A percentile compares a stretch with the other conserved stretches of the same genome.
These are phyloP conservation scores for Hanseniaspora uvarum DNA, from an alignment of 1,139 yeast genomes.

Conservation along the genomic window DNA sequence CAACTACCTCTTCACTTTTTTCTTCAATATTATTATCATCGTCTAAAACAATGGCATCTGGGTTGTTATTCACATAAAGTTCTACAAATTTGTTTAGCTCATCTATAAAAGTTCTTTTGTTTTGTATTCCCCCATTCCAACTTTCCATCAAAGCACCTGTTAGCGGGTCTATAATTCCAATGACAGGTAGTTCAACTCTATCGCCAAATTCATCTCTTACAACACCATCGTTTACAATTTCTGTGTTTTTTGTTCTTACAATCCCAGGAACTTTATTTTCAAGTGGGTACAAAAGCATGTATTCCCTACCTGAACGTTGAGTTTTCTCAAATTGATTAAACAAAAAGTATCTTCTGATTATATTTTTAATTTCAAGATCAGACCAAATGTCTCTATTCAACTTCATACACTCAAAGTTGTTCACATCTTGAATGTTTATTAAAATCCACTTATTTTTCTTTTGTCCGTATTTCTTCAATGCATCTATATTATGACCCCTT, in stretches of 20 bases:
- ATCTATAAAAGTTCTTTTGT: constrained; percentile 46
- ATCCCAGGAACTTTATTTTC: constrained; percentile 24
- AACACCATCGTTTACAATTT: neutral
- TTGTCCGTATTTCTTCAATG: constrained; percentile 61
- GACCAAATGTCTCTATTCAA: constrained; percentile 93
- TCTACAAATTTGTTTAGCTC: constrained; percentile 50
- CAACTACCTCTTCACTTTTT: constrained; percentile 22
- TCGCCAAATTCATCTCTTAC: constrained; percentile 3
- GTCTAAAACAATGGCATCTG: constrained; percentile 31
- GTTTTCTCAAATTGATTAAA: constrained; percentile 75
- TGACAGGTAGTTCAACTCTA: constrained; percentile 59
- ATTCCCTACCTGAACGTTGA: constrained; percentile 61
- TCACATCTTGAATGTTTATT: constrained; percentile 73
- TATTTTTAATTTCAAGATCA: constrained; percentile 49
- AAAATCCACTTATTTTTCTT: constrained; percentile 66
- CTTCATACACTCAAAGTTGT: constrained; percentile 80
- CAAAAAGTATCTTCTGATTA: constrained; percentile 58
- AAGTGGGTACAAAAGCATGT: constrained; percentile 60
- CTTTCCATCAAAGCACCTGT: constrained; percentile 78
- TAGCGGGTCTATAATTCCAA: constrained; percentile 85
- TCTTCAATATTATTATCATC: constrained; percentile 23
- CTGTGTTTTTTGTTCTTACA: neutral
- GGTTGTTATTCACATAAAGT: constrained; percentile 55
- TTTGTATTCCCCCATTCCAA: constrained; percentile 62
- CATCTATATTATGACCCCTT: constrained; percentile 43